These are phyloP conservation scores for Saturnispora silvae DNA, from an alignment of 805 yeast genomes.

Conservation along the genomic window DNA sequence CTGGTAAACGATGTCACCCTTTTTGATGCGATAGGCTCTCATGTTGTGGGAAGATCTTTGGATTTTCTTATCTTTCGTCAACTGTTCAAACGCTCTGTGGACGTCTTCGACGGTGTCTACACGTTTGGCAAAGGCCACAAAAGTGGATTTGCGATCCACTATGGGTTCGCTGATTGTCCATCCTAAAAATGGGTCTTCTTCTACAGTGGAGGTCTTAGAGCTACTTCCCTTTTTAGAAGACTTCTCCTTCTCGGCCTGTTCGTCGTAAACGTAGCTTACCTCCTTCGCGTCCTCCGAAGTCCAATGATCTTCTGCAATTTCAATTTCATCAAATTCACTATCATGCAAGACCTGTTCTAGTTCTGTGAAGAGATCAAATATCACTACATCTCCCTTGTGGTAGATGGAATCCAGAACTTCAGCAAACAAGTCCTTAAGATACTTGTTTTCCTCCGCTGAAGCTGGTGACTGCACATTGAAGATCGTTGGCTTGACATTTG, in stretches of 20 bases:
- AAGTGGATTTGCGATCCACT: slow-evolving; percentile 74
- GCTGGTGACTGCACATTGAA: slow-evolving; percentile 36
- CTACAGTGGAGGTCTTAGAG: not conserved
- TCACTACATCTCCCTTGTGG: slow-evolving; percentile 54
- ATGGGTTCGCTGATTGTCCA: slow-evolving; percentile 77
- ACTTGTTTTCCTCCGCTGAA: slow-evolving; percentile 30
- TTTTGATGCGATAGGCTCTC: slow-evolving; percentile 73
- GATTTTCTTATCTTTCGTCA: slow-evolving; percentile 58
- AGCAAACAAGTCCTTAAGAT: slow-evolving; percentile 36
- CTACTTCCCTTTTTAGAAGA: slow-evolving; percentile 5
- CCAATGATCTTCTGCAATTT: slow-evolving; percentile 19
- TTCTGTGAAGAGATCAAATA: slow-evolving; percentile 70
- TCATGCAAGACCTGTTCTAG: slow-evolving; percentile 42
- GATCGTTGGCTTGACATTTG: slow-evolving; percentile 51
- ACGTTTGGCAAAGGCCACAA: slow-evolving; percentile 61
- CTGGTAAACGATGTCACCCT: slow-evolving; percentile 49
- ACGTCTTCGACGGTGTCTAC: slow-evolving; percentile 66
- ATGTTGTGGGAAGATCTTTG: slow-evolving; percentile 68
- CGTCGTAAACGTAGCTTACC: slow-evolving; percentile 17
- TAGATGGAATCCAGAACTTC: slow-evolving; percentile 46
- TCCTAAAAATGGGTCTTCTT: slow-evolving; percentile 43
- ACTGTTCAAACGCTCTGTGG: slow-evolving; percentile 33
- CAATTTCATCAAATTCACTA: slow-evolving; percentile 24
- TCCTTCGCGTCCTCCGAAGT: slow-evolving; percentile 12
- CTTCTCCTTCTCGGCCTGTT: slow-evolving; percentile 20